A percentile compares a stretch with the other conserved stretches of the same genome.
Conservation (phyloP, 2,329 filamentous ascomycete genomes). For the Pestalotiopsis sp. region DNA sequence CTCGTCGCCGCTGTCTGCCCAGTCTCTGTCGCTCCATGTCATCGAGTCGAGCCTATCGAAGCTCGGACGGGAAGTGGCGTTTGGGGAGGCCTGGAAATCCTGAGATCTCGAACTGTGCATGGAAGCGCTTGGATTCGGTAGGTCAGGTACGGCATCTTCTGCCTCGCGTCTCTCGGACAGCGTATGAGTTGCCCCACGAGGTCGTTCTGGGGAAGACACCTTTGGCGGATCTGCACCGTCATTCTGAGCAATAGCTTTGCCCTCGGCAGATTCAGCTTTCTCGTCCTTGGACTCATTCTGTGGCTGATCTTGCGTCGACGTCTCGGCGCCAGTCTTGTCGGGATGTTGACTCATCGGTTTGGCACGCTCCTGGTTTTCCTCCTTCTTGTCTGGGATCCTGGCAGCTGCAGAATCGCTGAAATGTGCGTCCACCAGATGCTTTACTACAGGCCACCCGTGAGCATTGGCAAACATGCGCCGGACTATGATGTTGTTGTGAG, state of each 20-base stretch:
- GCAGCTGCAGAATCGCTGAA: conserved; percentile 77
- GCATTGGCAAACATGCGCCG: conserved; percentile 96
- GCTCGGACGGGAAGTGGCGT: conserved; percentile 27
- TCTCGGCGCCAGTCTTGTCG: conserved; percentile 68
- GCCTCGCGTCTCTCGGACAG: conserved; percentile 38
- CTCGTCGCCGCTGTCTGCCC: conserved; percentile 56
- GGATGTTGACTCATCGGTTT: conserved; percentile 59
- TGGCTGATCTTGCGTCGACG: conserved; percentile 42
- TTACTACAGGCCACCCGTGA: conserved; percentile 95
- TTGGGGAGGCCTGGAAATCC: conserved; percentile 6
- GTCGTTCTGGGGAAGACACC: background rate
- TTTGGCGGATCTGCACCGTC: background rate
- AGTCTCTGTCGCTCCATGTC: conserved; percentile 69
- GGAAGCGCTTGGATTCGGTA: conserved; percentile 34
- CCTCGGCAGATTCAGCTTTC: background rate
- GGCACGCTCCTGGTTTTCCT: conserved; percentile 70
- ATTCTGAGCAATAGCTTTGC: background rate
- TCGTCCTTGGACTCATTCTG: background rate
- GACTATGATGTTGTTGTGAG: conserved; percentile 98
- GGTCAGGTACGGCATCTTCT: conserved; percentile 47
- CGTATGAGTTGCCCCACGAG: background rate
- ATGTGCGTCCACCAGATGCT: conserved; percentile 93
- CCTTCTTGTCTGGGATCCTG: conserved; percentile 67
- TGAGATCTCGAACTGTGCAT: conserved; percentile 13
- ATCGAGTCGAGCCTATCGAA: conserved; percentile 52